These are phyloP conservation scores for Cerioporus squamosus DNA, from an alignment of 1,284 basidiomycete genomes.

Conservation along the genomic window DNA sequence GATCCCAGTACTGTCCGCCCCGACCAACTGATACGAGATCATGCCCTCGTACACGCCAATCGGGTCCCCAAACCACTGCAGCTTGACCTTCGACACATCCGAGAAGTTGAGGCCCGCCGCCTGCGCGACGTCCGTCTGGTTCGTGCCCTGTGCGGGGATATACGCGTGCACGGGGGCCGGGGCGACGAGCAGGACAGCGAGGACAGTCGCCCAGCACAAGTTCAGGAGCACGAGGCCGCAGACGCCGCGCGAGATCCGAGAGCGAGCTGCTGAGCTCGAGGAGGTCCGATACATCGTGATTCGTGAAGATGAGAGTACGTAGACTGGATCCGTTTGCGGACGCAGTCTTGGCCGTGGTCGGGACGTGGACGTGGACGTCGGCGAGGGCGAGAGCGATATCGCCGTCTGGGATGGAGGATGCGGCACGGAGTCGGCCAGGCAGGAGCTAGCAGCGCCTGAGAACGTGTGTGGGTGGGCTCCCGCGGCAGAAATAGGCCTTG, in stretches of 20 bases:
- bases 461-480: background rate
- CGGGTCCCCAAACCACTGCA: slow-evolving; percentile 60
- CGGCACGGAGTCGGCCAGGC: slow-evolving; percentile 9
- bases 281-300: too few relatives aligned
- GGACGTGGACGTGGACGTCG: slow-evolving; percentile 31
- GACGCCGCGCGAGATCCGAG: too few relatives aligned
- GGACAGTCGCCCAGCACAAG: background rate
- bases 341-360: too few relatives aligned
- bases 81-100: slow-evolving; percentile 57
- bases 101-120: slow-evolving; percentile 53
- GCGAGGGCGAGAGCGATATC: background rate
- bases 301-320: too few relatives aligned
- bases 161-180: slow-evolving; percentile 44
- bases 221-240: too few relatives aligned
- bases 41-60: slow-evolving; percentile 50
- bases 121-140: slow-evolving; percentile 58
- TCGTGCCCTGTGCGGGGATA: slow-evolving; percentile 75
- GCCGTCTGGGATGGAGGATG: background rate
- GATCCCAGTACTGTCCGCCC: slow-evolving; percentile 50
- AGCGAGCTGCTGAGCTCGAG: too few relatives aligned
- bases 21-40: slow-evolving; percentile 63
- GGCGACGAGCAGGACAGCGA: background rate
- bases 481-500: background rate
- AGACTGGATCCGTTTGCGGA: too few relatives aligned
- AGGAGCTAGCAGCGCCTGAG: background rate